phyloP scores from a whole-genome alignment of 75 land plant species.

The Selaginella tamariscina region DNA sequence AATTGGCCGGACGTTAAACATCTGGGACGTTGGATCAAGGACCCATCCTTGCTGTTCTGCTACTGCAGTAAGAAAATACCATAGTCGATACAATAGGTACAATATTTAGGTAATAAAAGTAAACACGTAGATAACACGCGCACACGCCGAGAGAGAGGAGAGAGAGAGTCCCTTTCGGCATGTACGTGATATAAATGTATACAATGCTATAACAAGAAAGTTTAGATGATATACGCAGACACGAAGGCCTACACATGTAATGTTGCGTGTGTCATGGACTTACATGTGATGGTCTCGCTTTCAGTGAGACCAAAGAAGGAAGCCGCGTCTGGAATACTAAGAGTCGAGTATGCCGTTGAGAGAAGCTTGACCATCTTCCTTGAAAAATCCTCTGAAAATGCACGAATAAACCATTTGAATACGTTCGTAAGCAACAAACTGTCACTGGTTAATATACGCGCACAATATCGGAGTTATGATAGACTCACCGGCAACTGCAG shows the following conservation, averaged over 20 bases:
- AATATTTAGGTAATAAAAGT: too few species aligned
- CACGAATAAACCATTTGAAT: neutral
- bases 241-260: neutral
- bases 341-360: conserved; percentile 74
- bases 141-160: too few species aligned
- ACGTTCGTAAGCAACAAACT: neutral
- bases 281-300: conserved; percentile 62
- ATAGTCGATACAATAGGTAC: too few species aligned
- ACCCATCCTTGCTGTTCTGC: conserved; percentile 56
- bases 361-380: conserved; percentile 57
- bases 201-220: too few species aligned
- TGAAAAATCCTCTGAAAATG: conserved; percentile 54
- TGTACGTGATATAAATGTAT: too few species aligned
- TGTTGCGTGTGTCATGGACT: conserved; percentile 12
- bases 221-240: neutral
- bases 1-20: conserved; percentile 66
- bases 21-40: conserved; percentile 45
- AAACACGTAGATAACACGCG: too few species aligned
- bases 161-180: too few species aligned
- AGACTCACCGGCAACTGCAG: conserved; percentile 52
- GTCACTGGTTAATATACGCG: too few species aligned
- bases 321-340: conserved; percentile 69
- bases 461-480: too few species aligned
- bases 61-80: neutral
- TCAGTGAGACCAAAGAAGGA: conserved; percentile 69